Percentiles rank a stretch among this genome's conserved stretches.
phyloP scores from a whole-genome alignment of 768 basidiomycete genomes.

The Serendipita sp. region DNA sequence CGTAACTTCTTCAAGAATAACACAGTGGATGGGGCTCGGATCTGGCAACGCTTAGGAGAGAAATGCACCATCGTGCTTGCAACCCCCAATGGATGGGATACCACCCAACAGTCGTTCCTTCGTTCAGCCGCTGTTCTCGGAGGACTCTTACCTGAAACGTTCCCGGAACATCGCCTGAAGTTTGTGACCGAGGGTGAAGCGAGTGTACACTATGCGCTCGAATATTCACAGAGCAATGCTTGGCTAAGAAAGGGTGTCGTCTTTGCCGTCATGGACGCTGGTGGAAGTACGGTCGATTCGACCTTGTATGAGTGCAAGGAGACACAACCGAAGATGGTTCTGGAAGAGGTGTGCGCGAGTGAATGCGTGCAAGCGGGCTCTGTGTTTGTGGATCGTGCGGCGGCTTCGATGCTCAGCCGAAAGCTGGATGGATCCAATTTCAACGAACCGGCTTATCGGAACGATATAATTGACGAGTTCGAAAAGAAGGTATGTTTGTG shows the following conservation, averaged over 20 bases:
- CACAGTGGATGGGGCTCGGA: neutral
- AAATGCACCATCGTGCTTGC: neutral
- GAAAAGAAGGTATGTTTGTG: neutral
- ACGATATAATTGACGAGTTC: neutral
- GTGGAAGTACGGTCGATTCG: neutral
- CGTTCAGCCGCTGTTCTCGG: neutral
- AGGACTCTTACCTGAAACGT: neutral
- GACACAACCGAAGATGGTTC: conserved; percentile 1
- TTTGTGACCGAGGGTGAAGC: conserved; percentile 4
- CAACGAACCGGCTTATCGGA: neutral
- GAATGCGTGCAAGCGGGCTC: neutral
- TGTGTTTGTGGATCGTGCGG: neutral
- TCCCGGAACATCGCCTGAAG: neutral
- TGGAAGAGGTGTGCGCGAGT: neutral
- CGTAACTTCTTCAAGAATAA: neutral
- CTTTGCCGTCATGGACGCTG: neutral
- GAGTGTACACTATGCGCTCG: conserved; percentile 2
- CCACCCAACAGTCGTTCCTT: conserved; percentile 1
- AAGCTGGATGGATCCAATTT: neutral
- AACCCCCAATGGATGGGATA: conserved; percentile 7
- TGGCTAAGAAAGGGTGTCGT: neutral
- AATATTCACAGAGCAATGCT: neutral
- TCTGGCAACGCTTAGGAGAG: conserved; percentile 2
- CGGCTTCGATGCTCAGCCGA: neutral
- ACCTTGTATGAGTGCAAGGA: neutral